Evolutionary conservation across 208 protist species (phyloP), one percentile per base, ranked within the genome.

Genomic region (Leishmania arabica): DNA sequence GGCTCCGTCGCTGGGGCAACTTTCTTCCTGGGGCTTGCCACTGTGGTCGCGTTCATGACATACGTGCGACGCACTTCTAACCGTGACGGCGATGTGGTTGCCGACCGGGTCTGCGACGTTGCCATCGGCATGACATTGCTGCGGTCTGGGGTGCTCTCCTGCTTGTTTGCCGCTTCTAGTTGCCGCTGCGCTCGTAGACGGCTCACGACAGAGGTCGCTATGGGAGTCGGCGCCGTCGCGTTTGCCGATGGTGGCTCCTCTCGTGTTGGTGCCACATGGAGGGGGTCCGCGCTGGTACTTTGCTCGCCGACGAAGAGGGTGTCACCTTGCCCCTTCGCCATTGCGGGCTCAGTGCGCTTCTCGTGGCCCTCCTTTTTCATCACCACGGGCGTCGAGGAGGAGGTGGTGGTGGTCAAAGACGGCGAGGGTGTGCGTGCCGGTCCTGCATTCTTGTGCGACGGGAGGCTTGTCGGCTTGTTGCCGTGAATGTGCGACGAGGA

Each of bases 171-270:
- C 54, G 24, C 62, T 6, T 34, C 69, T 37, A 1, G 54, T 45
- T 56, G 80, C 27, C 54, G 80, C 45, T 83, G 80, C 21, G 80
- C 80, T 3, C 69, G 80, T 31, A 84, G 68, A 34, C 74, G 75
- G 53, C 79, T 62, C n/a, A 84, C 68, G 0, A 84, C 42, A 21
- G 80, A 84, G 53, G 37, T 40, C 17, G 75, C 75, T 45, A n/a
- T 60, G 1, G 80, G 24, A 40, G 42, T 34, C 47, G 19, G 9
- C 2, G 54, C 13, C 1, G 15, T 31, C 24, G 21, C 7, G 21
- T 34, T 54, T 51, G 5, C 21, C 8, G 69, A 3, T 40, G 31
- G 15, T 37, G 73, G 75, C 54, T 69, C 56, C 42, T 19, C 53
- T 21, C 34, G 42, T n/a, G 54, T 75, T 45, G 73, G 49, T 31